Conservation (phyloP, 371 early-diverging fungal species). For the Batrachochytrium dendrobatidis region DNA sequence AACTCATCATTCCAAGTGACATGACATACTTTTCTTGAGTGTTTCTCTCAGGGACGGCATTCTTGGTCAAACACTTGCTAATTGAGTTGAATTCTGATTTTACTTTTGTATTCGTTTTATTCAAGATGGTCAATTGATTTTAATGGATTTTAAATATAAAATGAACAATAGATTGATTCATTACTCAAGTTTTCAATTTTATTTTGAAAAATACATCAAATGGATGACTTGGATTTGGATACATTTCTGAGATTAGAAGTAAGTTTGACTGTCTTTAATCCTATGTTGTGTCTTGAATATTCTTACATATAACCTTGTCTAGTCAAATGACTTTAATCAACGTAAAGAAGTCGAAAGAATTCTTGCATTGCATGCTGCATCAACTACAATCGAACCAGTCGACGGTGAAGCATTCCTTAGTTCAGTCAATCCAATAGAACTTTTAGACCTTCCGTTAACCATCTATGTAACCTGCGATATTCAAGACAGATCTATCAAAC, state of each 20-base stretch:
- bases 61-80: not conserved
- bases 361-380: slow-evolving; percentile 34
- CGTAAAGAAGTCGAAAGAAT: slow-evolving; percentile 80
- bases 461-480: slow-evolving; percentile 51
- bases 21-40: not conserved
- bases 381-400: not conserved
- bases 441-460: slow-evolving; percentile 62
- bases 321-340: slow-evolving; percentile 49
- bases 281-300: not conserved
- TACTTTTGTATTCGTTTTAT: not conserved
- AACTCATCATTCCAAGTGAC: not conserved
- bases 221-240: slow-evolving; percentile 64
- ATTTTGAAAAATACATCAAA: not conserved
- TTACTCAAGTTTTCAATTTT: not conserved
- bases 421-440: slow-evolving; percentile 61
- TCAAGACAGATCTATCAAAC: slow-evolving; percentile 34
- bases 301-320: not conserved
- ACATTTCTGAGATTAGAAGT: slow-evolving; percentile 57
- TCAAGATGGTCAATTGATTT: not conserved
- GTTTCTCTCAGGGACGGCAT: slow-evolving; percentile 2
- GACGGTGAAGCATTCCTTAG: not conserved
- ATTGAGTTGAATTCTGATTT: not conserved
- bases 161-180: not conserved
- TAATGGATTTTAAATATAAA: not conserved
- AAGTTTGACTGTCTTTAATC: not conserved